Percentiles rank a stretch among this genome's conserved stretches.
Conservation (phyloP, 768 basidiomycete species). For the Collybia sordida region DNA sequence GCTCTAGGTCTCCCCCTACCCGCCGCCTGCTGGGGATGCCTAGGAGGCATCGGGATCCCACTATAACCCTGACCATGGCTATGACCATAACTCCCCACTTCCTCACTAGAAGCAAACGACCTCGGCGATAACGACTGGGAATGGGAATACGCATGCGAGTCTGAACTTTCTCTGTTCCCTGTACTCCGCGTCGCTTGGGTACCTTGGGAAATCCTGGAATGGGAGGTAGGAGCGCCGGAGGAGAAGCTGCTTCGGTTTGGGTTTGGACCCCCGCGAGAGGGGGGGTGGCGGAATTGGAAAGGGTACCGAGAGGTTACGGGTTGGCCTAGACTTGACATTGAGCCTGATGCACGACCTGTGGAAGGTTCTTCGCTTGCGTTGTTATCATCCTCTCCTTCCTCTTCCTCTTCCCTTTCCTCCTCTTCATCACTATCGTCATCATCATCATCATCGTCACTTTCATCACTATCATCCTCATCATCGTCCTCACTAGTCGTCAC, state of each 20-base stretch:
- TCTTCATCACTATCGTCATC: conserved; percentile 24
- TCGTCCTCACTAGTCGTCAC: conserved; percentile 23
- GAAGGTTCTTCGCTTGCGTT: conserved; percentile 52
- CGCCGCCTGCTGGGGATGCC: conserved; percentile 33
- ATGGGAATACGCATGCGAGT: too few relatives aligned
- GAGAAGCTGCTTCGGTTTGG: conserved; percentile 37
- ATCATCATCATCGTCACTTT: conserved; percentile 28
- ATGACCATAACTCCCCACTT: too few relatives aligned
- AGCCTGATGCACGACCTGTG: conserved; percentile 69
- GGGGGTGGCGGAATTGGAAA: conserved; percentile 60
- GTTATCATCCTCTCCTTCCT: conserved; percentile 36
- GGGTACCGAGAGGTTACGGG: conserved; percentile 72
- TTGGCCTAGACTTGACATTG: conserved; percentile 83
- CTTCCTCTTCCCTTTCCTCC: conserved; percentile 24
- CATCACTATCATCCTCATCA: conserved; percentile 19
- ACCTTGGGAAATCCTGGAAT: conserved; percentile 35
- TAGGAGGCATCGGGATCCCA: conserved; percentile 43
- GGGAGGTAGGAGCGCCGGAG: conserved; percentile 41
- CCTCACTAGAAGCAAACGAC: conserved; percentile 32
- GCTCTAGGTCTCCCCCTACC: conserved; percentile 27
- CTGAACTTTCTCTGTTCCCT: conserved; percentile 60
- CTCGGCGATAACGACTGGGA: too few relatives aligned
- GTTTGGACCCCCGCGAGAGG: conserved; percentile 47
- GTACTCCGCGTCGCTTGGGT: conserved; percentile 57
- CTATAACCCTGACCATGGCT: too few relatives aligned